phyloP scores from a whole-genome alignment of 1,139 yeast species.

The Geotrichum restrictum region DNA sequence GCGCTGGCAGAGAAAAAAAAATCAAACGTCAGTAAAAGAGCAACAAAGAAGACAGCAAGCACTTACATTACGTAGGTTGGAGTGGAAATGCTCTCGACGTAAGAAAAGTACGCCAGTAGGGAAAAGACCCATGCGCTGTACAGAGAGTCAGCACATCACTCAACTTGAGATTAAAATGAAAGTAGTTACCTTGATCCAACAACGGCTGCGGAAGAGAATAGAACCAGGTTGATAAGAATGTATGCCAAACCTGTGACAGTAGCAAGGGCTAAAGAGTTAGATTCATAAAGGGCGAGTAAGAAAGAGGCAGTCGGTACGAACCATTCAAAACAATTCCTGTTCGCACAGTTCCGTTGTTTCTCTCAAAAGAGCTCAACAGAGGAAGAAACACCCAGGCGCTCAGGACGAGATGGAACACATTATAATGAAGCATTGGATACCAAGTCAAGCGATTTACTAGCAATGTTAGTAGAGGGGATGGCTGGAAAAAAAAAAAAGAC shows the following conservation, averaged over 20 bases:
- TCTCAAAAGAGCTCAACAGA: conserved; percentile 61
- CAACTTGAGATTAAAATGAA: background rate
- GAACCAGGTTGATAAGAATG: conserved; percentile 51
- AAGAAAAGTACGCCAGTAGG: conserved; percentile 60
- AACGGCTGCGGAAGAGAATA: conserved; percentile 51
- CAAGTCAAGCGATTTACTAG: conserved; percentile 60
- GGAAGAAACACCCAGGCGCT: conserved; percentile 63
- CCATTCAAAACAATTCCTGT: conserved; percentile 75
- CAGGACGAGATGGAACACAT: conserved; percentile 58
- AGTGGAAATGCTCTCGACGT: conserved; percentile 51
- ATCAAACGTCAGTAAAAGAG: conserved; percentile 10
- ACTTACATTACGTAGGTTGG: conserved; percentile 44
- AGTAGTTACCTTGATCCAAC: conserved; percentile 16
- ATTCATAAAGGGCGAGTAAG: too few relatives aligned
- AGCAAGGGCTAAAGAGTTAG: conserved; percentile 46
- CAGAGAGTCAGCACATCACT: background rate
- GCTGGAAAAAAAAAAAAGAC: background rate
- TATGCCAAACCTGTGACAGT: conserved; percentile 66
- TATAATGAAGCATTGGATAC: conserved; percentile 68
- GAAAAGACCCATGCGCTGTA: conserved; percentile 70
- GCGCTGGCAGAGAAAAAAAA: too few relatives aligned
- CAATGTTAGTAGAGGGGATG: conserved; percentile 1
- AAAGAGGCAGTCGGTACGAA: too few relatives aligned
- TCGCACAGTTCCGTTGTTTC: conserved; percentile 75
- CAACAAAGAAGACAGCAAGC: conserved; percentile 13